These are phyloP conservation scores for Kodamaea neixiangensis DNA, from an alignment of 805 yeast genomes.

Conservation along the genomic window DNA sequence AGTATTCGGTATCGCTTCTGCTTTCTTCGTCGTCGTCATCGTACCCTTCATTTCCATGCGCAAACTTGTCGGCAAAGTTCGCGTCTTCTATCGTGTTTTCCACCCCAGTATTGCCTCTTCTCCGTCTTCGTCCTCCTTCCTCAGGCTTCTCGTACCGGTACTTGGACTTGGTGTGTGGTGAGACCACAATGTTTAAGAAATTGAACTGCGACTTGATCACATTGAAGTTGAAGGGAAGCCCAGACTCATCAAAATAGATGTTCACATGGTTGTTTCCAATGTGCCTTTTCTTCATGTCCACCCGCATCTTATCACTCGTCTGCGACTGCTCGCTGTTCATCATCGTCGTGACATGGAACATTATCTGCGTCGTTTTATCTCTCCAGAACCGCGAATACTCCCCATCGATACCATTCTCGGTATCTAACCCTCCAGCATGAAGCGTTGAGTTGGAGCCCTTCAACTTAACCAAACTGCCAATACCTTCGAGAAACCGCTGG, in stretches of 20 bases:
- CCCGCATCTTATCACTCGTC: conserved; percentile 16
- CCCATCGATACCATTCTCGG: conserved; percentile 70
- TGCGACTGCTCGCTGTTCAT: conserved; percentile 62
- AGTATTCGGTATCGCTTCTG: conserved; percentile 31
- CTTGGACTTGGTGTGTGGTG: conserved; percentile 50
- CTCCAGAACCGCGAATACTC: conserved; percentile 72
- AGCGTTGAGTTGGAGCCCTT: conserved; percentile 50
- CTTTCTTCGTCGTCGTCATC: conserved; percentile 1
- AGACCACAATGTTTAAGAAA: conserved; percentile 75
- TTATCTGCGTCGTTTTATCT: conserved; percentile 67
- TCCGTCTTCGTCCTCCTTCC: background rate
- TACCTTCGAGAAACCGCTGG: conserved; percentile 53
- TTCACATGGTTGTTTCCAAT: conserved; percentile 85
- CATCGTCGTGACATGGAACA: conserved; percentile 79
- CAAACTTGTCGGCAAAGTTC: conserved; percentile 1
- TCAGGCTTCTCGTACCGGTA: conserved; percentile 5
- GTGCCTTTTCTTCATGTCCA: conserved; percentile 71
- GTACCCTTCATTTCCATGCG: background rate
- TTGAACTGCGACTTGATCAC: conserved; percentile 77
- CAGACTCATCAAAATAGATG: conserved; percentile 77
- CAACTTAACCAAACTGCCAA: conserved; percentile 65
- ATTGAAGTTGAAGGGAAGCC: conserved; percentile 65
- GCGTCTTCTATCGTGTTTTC: background rate
- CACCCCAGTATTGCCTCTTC: background rate
- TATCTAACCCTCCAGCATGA: conserved; percentile 78